Evolutionary conservation across 164 flowering plant genomes (phyloP).

Genomic region (Aristolochia contorta): DNA sequence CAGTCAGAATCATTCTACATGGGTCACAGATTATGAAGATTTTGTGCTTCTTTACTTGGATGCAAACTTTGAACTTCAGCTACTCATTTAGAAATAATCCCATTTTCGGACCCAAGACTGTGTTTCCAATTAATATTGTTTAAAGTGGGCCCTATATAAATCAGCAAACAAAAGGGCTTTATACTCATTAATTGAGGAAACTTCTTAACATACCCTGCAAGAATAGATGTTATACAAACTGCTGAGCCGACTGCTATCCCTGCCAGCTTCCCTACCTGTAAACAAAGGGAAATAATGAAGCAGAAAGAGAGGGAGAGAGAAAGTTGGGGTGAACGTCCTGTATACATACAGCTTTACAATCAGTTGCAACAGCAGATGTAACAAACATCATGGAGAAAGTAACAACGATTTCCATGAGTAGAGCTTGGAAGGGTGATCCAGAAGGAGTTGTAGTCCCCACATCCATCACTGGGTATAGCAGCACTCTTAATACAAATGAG

Average conservation of each 20-base stretch:
- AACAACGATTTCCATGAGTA: conserved; percentile 58
- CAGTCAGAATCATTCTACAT: too few species aligned
- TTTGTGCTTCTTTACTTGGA: too few species aligned
- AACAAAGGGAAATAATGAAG: background rate
- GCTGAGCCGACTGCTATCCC: conserved; percentile 90
- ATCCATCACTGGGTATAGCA: conserved; percentile 49
- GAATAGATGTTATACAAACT: conserved; percentile 64
- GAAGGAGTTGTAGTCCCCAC: conserved; percentile 68
- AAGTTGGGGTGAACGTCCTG: background rate
- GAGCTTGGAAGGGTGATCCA: conserved; percentile 49
- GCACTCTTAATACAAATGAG: conserved; percentile 31
- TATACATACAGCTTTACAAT: conserved; percentile 55
- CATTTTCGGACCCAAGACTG: background rate
- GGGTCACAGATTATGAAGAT: too few species aligned
- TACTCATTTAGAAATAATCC: background rate
- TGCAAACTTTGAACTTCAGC: background rate
- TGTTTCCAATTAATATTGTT: background rate
- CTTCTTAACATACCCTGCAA: conserved; percentile 59
- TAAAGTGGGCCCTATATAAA: background rate
- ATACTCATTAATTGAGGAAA: background rate
- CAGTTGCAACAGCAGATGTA: conserved; percentile 76
- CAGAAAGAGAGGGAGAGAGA: background rate
- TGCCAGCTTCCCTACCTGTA: conserved; percentile 70
- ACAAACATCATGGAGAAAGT: conserved; percentile 83
- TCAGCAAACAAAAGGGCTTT: background rate